Base-by-base conservation (phyloP, 768 basidiomycete genomes). In the Pisolithus tinctorius region DNA sequence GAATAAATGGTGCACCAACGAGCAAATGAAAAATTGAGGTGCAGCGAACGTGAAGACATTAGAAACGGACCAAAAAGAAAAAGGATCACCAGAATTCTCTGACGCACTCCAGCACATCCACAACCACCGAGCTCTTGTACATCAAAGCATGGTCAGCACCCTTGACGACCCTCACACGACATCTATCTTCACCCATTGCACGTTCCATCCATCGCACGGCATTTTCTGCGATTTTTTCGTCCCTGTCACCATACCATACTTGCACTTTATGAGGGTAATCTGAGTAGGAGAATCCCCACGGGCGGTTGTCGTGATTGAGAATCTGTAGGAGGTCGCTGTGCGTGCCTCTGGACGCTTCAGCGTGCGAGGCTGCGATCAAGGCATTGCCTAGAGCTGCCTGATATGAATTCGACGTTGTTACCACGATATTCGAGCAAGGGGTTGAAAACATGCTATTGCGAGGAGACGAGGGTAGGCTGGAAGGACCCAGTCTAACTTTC, bases 121-220 rank as follows among this genome's bases (percentile, higher is more conserved):
- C 81, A 48, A 93, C 88, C 30, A 93, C 88, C 51, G 79, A 77
- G 64, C 86, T 88, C 64, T 84, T 86, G 69, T 93, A 96, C 90
- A 99, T 92, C 49, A 99, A 74, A 46, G 83, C 85, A 67, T 99
- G 95, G 58, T 93, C 93, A 17, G 90, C 94, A 36, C 89, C 89
- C 60, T 80, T 82, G 48, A 94, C 83, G 39, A 96, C 83, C 60
- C 84, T 81, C 36, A 99, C 82, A 41, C 75, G 73, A 64, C 93
- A 95, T 51, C 76, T 72, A 38, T 83, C 83, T 41, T 78, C 76
- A 17, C 82, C 79, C 87, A 93, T 89, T 34, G 79, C 81, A 55
- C 79, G 81, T 67, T 93, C 89, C 88, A 93, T 89, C 91, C 92
- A 95, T 58, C 87, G 71, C 38, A 98, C 85, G 42, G 91, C 88